Evolutionary conservation across 2,329 filamentous ascomycete genomes (phyloP).

Genomic region (Metarhizium humberi): DNA sequence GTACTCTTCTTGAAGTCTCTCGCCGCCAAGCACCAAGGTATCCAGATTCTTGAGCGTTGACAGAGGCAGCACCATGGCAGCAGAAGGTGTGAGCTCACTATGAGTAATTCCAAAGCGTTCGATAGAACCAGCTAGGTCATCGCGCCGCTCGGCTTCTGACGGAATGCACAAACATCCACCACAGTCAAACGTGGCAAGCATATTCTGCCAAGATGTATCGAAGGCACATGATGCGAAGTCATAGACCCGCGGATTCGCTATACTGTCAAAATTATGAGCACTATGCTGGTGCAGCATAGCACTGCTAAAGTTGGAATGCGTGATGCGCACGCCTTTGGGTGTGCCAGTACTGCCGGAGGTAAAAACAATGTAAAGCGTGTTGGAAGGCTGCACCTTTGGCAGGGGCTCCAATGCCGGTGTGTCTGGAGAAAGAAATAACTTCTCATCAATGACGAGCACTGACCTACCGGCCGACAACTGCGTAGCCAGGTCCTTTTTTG

Average conservation of each 20-base stretch:
- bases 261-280: conserved; percentile 6
- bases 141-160: conserved; percentile 5
- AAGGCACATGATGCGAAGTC: conserved; percentile 16
- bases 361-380: conserved; percentile 31
- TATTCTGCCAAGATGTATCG: conserved; percentile 12
- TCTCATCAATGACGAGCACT: conserved; percentile 1
- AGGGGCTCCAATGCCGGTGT: not conserved
- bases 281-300: conserved; percentile 6
- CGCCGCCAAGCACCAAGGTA: conserved; percentile 3
- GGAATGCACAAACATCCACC: conserved; percentile 14
- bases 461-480: not conserved
- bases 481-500: conserved; percentile 4
- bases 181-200: conserved; percentile 9
- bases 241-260: conserved; percentile 9
- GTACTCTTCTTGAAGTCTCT: not conserved
- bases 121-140: conserved; percentile 1
- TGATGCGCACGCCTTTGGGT: conserved; percentile 39
- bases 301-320: conserved; percentile 11
- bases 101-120: conserved; percentile 1
- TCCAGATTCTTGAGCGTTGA: not conserved
- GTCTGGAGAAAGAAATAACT: not conserved
- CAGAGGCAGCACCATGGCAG: not conserved
- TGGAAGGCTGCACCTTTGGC: conserved; percentile 6
- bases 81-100: conserved; percentile 2
- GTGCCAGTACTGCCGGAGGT: conserved; percentile 19